A percentile compares a stretch with the other conserved stretches of the same genome.
phyloP scores from a whole-genome alignment of 345 rosid species.

The Excoecaria cochinchinensis region DNA sequence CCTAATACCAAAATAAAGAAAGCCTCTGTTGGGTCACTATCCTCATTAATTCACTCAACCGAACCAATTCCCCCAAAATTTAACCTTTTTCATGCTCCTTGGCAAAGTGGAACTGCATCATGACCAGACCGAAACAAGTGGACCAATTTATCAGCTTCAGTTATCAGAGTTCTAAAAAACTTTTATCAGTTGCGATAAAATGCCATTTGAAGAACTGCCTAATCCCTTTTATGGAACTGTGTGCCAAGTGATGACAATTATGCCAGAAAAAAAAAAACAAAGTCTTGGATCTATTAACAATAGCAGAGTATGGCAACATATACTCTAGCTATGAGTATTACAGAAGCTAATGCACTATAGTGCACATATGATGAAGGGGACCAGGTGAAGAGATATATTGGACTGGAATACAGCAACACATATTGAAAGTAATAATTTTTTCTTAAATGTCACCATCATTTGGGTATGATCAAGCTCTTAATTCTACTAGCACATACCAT shows the following conservation, averaged over 20 bases:
- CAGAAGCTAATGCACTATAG: not conserved
- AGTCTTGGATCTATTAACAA: not conserved
- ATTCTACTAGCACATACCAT: conserved; percentile 12
- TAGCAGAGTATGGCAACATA: not conserved
- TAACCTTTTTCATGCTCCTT: not conserved
- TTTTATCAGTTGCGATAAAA: not conserved
- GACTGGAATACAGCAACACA: conserved; percentile 13
- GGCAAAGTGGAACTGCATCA: not conserved
- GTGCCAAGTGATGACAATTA: conserved; percentile 1
- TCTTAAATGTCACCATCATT: conserved; percentile 8
- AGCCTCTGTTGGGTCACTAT: not conserved
- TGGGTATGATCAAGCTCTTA: conserved; percentile 13
- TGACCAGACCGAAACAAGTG: not conserved
- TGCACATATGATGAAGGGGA: conserved; percentile 21
- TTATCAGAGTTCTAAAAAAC: not conserved
- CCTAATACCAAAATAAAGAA: not conserved
- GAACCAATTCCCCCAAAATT: not conserved
- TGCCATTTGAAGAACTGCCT: not conserved
- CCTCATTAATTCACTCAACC: not conserved
- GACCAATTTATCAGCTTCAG: not conserved
- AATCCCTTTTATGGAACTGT: not conserved
- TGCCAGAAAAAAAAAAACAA: conserved; percentile 9
- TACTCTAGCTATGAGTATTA: not conserved
- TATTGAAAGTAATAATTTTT: conserved; percentile 1
- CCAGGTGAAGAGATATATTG: conserved; percentile 20